Conservation (phyloP, 2,329 filamentous ascomycete species). For the Alternaria viburni region DNA sequence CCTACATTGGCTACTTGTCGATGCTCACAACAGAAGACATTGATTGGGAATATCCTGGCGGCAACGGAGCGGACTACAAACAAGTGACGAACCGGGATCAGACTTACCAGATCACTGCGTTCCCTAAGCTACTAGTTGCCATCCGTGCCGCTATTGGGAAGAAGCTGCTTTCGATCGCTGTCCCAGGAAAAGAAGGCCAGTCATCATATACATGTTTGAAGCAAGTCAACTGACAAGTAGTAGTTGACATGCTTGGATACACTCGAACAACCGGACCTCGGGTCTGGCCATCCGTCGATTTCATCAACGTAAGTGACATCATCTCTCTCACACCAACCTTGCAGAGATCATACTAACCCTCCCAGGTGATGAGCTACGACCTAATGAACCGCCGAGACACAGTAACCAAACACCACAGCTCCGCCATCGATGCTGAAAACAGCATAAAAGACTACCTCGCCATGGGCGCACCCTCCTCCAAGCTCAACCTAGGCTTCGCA, state of each 20-base stretch:
- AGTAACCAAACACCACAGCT: slow-evolving; percentile 68
- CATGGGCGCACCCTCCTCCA: slow-evolving; percentile 61
- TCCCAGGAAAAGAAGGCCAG: slow-evolving; percentile 56
- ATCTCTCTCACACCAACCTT: not conserved
- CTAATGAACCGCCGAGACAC: slow-evolving; percentile 73
- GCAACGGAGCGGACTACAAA: slow-evolving; percentile 74
- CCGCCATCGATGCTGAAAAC: slow-evolving; percentile 62
- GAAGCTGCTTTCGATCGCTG: slow-evolving; percentile 70
- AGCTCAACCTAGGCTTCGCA: slow-evolving; percentile 70
- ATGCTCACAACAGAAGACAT: slow-evolving; percentile 55
- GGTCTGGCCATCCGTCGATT: slow-evolving; percentile 68
- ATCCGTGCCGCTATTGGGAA: slow-evolving; percentile 65
- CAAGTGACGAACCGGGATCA: slow-evolving; percentile 65
- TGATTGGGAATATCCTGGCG: slow-evolving; percentile 70
- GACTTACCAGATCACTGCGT: slow-evolving; percentile 65
- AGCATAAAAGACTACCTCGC: slow-evolving; percentile 65
- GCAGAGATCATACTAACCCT: not conserved
- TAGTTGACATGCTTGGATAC: slow-evolving; percentile 71
- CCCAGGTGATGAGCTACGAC: slow-evolving; percentile 71
- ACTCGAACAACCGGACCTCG: slow-evolving; percentile 61
- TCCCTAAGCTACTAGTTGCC: slow-evolving; percentile 65
- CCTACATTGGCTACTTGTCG: not conserved
- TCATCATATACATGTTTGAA: not conserved
- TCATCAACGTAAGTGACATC: slow-evolving; percentile 59
- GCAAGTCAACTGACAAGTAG: slow-evolving; percentile 36